Conservation (phyloP, 257 asterid genomes). For the Solanum etuberosum region DNA sequence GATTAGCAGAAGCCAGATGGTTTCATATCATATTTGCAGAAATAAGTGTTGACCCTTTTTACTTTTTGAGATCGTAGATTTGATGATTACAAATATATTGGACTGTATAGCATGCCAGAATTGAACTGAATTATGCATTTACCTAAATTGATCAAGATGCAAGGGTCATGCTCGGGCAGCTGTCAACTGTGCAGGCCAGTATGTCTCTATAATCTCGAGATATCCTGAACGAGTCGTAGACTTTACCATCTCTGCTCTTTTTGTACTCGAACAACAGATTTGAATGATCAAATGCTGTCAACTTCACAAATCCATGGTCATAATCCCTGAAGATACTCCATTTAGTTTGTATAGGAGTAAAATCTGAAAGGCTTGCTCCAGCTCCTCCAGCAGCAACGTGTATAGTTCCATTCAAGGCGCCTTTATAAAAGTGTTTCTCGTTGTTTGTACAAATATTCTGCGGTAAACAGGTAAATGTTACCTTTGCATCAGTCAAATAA, state of each 20-base stretch:
- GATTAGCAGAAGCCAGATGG: background rate
- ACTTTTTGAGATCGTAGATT: background rate
- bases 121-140: background rate
- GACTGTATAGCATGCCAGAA: background rate
- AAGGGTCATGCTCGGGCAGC: constrained; percentile 66
- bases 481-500: background rate
- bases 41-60: background rate
- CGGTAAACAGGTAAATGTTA: background rate
- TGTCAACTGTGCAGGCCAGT: constrained; percentile 69
- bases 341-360: constrained; percentile 43
- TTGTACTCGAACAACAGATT: constrained; percentile 81
- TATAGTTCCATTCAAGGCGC: constrained; percentile 75
- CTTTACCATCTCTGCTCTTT: constrained; percentile 74
- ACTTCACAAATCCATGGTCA: constrained; percentile 74
- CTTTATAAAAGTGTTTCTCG: constrained; percentile 48
- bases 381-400: constrained; percentile 95
- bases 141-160: constrained; percentile 33
- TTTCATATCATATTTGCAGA: background rate
- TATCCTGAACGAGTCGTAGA: constrained; percentile 76
- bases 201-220: constrained; percentile 77
- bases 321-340: constrained; percentile 74
- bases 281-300: constrained; percentile 75
- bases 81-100: background rate
- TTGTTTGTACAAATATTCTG: constrained; percentile 68
- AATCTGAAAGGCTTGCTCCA: constrained; percentile 74